Base-by-base conservation (phyloP, 129 eudicot species). In the Heracleum sosnowskyi region DNA sequence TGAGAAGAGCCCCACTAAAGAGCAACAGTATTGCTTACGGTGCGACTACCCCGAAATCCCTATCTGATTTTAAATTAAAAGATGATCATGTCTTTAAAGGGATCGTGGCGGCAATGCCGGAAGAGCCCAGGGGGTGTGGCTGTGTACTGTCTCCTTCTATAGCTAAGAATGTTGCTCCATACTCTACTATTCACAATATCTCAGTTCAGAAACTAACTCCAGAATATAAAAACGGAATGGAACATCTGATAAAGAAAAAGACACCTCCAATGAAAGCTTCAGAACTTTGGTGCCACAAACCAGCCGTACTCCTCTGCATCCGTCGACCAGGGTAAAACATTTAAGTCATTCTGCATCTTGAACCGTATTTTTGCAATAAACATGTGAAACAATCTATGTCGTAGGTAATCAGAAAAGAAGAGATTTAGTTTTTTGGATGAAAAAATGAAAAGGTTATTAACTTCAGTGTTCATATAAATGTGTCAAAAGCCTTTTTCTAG, bases 171-270 rank as follows among this genome's bases (percentile, higher is more conserved):
- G 92, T 89, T 78, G 92, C 97, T 7, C 83, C 92, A 26, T 92
- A 89, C 57, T 84, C 95, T 51, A 80, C 74, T 55, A 81, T 92
- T 12, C 95, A 92, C 77, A 88, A 79, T 49, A 81, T 92, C 39
- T 89, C 91, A 0, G 85, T 92, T 66, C 92, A 92, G 86, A 92
- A 86, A 82, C 88, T 92, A 64, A 89, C 95, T 72, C 92, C 97
- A 12, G 95, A 92, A 72, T 89, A 89, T 73, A 91, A 91, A 81
- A 82, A 86, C 40, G 89, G 91, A 40, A 89, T 85, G 88, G 95
- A 91, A 71, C 85, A 88, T 20, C 74, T 87, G 83, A 88, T 89
- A 49, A 89, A 81, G 79, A 82, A 78, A 15, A 86, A 81, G 84
- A 72, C 97, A 57, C 92, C 92, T 33, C 89, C 95, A 34, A 85